These are phyloP conservation scores for Cafeteria roenbergensis DNA, from an alignment of 108 stramenopile genomes.

Conservation along the genomic window DNA sequence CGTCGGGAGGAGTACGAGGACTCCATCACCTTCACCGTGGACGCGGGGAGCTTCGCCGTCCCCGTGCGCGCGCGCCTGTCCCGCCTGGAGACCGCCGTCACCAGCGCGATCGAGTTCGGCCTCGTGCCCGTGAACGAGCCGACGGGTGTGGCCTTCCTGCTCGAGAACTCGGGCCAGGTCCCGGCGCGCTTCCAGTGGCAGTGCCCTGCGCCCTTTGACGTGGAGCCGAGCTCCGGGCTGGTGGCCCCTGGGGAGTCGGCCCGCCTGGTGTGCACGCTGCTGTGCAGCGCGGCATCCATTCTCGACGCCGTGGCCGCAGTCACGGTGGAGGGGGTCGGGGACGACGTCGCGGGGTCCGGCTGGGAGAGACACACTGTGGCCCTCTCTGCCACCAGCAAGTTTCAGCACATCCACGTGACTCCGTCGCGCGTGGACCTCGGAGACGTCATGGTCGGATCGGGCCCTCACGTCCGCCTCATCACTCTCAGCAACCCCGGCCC, in stretches of 20 bases:
- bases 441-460: constrained; percentile 19
- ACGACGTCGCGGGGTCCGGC: constrained; percentile 32
- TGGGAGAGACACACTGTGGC: not conserved
- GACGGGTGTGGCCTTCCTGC: constrained; percentile 14
- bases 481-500: constrained; percentile 36
- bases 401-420: constrained; percentile 22
- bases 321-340: constrained; percentile 30
- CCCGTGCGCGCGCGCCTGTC: constrained; percentile 37
- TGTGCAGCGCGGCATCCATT: constrained; percentile 21
- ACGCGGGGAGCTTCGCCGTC: constrained; percentile 36
- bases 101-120: constrained; percentile 36
- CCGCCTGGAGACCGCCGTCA: constrained; percentile 26
- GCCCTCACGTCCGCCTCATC: constrained; percentile 15
- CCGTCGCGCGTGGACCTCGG: constrained; percentile 36
- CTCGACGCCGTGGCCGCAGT: constrained; percentile 31
- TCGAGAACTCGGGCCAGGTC: constrained; percentile 41
- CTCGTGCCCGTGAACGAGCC: constrained; percentile 31
- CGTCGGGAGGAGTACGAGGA: constrained; percentile 40
- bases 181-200: constrained; percentile 39
- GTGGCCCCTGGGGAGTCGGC: constrained; percentile 24
- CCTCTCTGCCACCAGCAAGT: constrained; percentile 35
- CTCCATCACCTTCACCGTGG: constrained; percentile 35
- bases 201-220: constrained; percentile 32
- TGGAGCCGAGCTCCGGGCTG: constrained; percentile 31
- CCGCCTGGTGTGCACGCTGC: too few relatives aligned